Base-by-base conservation (phyloP, 768 basidiomycete genomes). In the Fistulinella prunicolor region DNA sequence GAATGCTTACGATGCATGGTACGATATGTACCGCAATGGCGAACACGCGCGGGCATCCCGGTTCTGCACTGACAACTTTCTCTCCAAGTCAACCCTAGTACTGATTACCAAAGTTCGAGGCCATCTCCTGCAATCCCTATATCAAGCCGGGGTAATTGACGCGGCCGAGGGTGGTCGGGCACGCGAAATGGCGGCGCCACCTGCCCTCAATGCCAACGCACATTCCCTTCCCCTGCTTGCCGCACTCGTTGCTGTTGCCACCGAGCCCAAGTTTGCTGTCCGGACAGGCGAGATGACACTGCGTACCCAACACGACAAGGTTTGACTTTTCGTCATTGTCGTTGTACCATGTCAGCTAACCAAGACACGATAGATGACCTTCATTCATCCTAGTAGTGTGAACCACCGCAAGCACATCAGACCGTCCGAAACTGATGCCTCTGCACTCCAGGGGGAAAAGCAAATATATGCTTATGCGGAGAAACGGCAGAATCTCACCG, bases 191-290 rank as follows among this genome's bases (percentile, higher is more conserved):
- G 61, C 59, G 12, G 78, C 90, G 16, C 89, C 90, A 6, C 67
- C 75, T 4, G 79, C 82, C 48, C 70, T 94, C 51, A 89, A 91
- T 56, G 66, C 66, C 35, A 89, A 94, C 56, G 77, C 77, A n/a
- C 73, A 85, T 42, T 89, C 85, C 20, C 63, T 83, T 14, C 88
- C 94, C 10, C 68, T 96, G 21, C 70, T 95, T 23, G 83, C 88
- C 12, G 91, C 85, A 8, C 73, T 97, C 44, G 88, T 96, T 60
- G 81, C 91, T 9, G 79, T 89, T 43, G 91, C 90, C 0, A 81
- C 81, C 2, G 91, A 94, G 59, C 94, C 94, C 20, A 94, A 94
- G 65, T 95, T 94, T 65, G 93, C 88, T 3, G 78, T 95, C 44
- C 74, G 86, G 43, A 82, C 80, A 6, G 78, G 82, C 2, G 84